phyloP scores from a whole-genome alignment of 2,329 filamentous ascomycete genomes.

The Chaetomiaceae sp. region DNA sequence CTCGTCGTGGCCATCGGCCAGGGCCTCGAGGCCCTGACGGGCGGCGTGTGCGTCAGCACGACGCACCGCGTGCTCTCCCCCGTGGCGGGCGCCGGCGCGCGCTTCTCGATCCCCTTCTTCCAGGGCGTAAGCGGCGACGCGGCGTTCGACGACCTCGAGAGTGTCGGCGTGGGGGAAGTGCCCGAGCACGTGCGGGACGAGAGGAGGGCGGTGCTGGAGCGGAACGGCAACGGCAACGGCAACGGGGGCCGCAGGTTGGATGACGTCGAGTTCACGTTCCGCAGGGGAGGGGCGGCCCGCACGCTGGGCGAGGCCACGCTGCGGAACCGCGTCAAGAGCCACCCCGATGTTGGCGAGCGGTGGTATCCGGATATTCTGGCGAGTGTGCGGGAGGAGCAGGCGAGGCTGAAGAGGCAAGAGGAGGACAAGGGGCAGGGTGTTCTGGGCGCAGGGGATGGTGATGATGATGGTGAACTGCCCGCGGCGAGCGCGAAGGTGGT shows the following conservation, averaged over 20 bases:
- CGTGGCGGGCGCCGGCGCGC: conserved; percentile 58
- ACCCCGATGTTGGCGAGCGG: conserved; percentile 77
- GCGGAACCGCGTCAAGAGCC: conserved; percentile 78
- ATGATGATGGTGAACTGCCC: conserved; percentile 24
- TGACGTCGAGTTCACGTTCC: conserved; percentile 83
- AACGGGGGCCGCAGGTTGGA: conserved; percentile 53
- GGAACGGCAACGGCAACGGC: too few relatives aligned
- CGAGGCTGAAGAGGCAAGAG: conserved; percentile 31
- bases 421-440: conserved; percentile 21
- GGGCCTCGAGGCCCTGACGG: conserved; percentile 77
- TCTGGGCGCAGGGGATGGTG: not conserved
- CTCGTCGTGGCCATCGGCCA: conserved; percentile 85
- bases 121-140: conserved; percentile 77
- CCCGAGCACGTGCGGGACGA: conserved; percentile 58
- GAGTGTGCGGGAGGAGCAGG: conserved; percentile 54
- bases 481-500: not conserved
- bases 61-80: conserved; percentile 81
- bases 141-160: conserved; percentile 69
- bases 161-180: conserved; percentile 48
- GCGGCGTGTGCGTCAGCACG: conserved; percentile 73
- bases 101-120: conserved; percentile 82
- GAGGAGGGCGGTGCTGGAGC: conserved; percentile 51
- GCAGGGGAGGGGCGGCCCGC: conserved; percentile 58
- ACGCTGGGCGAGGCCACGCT: conserved; percentile 77
- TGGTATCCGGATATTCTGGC: conserved; percentile 65